Base-by-base conservation (phyloP, 1,139 yeast genomes). In the Kodamaea sp. region DNA sequence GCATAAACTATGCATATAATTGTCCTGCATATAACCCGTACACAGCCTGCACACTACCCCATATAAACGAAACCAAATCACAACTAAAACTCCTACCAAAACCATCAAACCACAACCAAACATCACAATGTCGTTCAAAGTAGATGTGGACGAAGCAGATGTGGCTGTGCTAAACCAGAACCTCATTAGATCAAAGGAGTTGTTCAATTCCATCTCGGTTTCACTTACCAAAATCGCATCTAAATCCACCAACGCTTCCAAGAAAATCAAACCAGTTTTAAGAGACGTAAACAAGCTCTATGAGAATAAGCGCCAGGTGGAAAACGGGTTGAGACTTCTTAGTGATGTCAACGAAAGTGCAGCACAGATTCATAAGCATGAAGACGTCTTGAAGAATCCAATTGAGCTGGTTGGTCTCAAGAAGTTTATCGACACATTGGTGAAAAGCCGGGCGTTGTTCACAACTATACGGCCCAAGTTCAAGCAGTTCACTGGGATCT, bases 101-200 rank as follows among this genome's bases (percentile, higher is more conserved):
- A n/a, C n/a, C n/a, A n/a, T n/a, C n/a, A n/a, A n/a, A n/a, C n/a
- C n/a, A n/a, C n/a, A n/a, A n/a, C n/a, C n/a, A n/a, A 18, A 7
- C 13, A 21, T 21, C 25, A 15, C 26, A 16, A 47, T 47, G 51
- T 35, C 49, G 2, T 44, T 44, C 32, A 41, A 38, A 27, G 56
- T 78, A 19, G 92, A 83, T 50, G 68, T 80, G 2, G 95, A 86
- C 51, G 95, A 85, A 55, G 90, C 94, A 3, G 96, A 88, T 48
- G 81, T 87, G 30, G 81, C 88, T 3, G 89, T 89, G 7, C 69
- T 89, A 26, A 85, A 85, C 38, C 94, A 85, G 51, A 83, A 85
- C 37, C 66, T 89, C 22, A 59, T 70, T 32, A 73, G 76, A 38
- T 77, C 89, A 5, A 73, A 74, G 29, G 72, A 70, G 13, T 59